Conservation (phyloP, 352 stramenopile genomes). For the Pseudoperonospora humuli region DNA sequence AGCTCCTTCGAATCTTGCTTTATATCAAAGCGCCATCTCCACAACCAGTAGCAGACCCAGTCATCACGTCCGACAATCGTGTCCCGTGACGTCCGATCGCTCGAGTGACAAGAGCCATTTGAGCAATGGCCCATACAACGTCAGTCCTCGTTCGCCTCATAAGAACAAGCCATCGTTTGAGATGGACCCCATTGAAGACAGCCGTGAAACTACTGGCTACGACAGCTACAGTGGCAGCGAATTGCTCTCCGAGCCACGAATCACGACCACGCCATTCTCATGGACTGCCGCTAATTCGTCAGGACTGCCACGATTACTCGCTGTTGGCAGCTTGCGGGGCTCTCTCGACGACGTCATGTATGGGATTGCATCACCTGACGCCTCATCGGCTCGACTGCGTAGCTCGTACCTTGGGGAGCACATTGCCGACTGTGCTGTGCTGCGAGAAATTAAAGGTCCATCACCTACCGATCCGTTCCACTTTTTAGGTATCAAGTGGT, state of each 20-base stretch:
- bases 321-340: conserved; percentile 30
- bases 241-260: conserved; percentile 13
- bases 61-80: conserved; percentile 7
- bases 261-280: conserved; percentile 15
- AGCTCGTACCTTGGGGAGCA: conserved; percentile 46
- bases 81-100: conserved; percentile 11
- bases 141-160: conserved; percentile 7
- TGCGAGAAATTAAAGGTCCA: conserved; percentile 35
- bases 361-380: conserved; percentile 35
- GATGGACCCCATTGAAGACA: conserved; percentile 15
- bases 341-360: conserved; percentile 58
- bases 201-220: conserved; percentile 15
- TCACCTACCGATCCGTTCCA: conserved; percentile 35
- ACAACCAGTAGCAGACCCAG: conserved; percentile 19
- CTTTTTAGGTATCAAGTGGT: conserved; percentile 54
- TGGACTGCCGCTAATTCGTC: conserved; percentile 14
- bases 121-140: conserved; percentile 4
- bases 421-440: conserved; percentile 39
- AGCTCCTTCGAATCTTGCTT: conserved; percentile 11
- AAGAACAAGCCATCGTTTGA: conserved; percentile 9
- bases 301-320: conserved; percentile 30
- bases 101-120: conserved; percentile 8
- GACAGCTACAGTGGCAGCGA: conserved; percentile 19
- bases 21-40: conserved; percentile 19
- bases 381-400: conserved; percentile 26